Base-by-base conservation (phyloP, 2,329 filamentous ascomycete species). In the Paracorniculantispora psalliotae region DNA sequence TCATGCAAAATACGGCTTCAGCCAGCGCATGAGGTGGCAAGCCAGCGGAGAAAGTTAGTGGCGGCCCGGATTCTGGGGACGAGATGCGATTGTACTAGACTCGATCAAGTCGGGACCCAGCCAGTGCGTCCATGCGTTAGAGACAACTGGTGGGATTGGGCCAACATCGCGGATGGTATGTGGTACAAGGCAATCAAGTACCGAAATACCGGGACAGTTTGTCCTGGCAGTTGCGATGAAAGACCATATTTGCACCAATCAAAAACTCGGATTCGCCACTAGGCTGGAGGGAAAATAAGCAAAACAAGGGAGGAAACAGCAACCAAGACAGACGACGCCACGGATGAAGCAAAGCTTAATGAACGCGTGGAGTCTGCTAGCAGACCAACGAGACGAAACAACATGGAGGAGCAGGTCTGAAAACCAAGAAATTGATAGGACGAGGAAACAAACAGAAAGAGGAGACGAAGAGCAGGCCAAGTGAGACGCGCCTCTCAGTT, bases 401-500 rank as follows among this genome's bases (percentile, higher is more conserved):
- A 39, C 2, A 10, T 17, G 23, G 13, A 10, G 39, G 30, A 37
- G 10, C 10, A 37, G 33, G 33, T 15, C n/a, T n/a, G n/a, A n/a
- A n/a, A n/a, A n/a, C n/a, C n/a, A n/a, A n/a, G 37, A 39, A 50
- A 7, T 13, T 13, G n/a, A 37, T 4, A 51, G 7, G 28, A 6
- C 19, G 30, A 51, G 30, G 37, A 51, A 51, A 37, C 48, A 23
- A 54, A 28, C 17, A 25, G 23, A 17, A 35, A 17, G 2, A 33
- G 13, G 25, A 44, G 37, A 21, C 6, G 9, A 19, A 15, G 51
- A 55, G 52, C 51, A 55, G 35, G 21, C 51, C 25, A 43, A 10
- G n/a, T 54, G 51, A 54, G 39, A 54, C 51, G 51, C 51, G 51
- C 46, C 39, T 46, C 39, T 54, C 39, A 25, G 35, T 25, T 9